phyloP scores from a whole-genome alignment of 768 basidiomycete genomes.

The Auricularia sp. region DNA sequence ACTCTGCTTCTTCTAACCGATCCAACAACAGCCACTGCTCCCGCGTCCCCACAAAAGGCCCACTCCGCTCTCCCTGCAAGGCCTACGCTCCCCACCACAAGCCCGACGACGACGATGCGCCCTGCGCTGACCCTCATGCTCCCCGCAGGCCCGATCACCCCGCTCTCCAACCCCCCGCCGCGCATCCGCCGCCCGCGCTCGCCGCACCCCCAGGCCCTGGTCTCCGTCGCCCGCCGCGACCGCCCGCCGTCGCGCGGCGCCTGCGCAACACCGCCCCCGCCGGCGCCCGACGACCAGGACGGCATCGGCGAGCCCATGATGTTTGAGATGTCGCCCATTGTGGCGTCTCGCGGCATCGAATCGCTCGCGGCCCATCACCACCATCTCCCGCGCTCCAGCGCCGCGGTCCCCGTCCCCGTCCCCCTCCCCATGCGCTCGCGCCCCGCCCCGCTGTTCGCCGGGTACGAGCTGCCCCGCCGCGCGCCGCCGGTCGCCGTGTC shows the following conservation, averaged over 20 bases:
- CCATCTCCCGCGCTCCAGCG: too few species aligned
- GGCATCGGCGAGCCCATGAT: conserved; percentile 1
- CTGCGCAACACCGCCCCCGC: not conserved
- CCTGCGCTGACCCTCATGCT: not conserved
- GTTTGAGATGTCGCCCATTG: conserved; percentile 1
- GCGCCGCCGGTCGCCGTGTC: not conserved
- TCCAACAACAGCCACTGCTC: not conserved
- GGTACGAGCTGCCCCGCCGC: not conserved
- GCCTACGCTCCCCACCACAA: too few species aligned
- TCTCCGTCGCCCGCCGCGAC: not conserved
- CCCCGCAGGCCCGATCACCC: not conserved
- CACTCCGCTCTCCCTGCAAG: not conserved
- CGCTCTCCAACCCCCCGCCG: not conserved
- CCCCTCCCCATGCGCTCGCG: not conserved
- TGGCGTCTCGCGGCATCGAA: not conserved
- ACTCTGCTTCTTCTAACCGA: not conserved
- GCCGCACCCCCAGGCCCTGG: not conserved
- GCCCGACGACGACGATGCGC: not conserved
- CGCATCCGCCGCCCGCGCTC: not conserved
- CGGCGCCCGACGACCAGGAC: not conserved
- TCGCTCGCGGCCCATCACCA: not conserved
- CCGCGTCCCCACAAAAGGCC: not conserved
- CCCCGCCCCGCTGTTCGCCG: not conserved
- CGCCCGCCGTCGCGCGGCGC: not conserved
- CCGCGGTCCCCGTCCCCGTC: not conserved